Conservation (phyloP, 2,329 filamentous ascomycete species). For the Tolypocladium inflatum region DNA sequence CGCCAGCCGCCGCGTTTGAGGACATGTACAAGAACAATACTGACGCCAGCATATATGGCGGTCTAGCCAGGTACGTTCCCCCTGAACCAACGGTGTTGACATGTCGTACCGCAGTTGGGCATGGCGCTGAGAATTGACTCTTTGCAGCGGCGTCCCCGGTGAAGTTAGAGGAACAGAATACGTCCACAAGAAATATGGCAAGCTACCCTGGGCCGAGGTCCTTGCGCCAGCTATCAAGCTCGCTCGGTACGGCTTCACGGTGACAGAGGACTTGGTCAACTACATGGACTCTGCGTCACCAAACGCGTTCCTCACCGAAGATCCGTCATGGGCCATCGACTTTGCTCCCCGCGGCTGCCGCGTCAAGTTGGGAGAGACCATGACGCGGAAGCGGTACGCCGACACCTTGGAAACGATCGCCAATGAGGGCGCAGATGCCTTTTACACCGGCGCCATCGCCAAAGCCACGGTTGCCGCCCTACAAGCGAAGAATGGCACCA, state of each 20-base stretch:
- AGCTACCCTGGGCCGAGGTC: slow-evolving; percentile 55
- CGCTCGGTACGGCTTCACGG: slow-evolving; percentile 61
- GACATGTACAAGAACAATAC: slow-evolving; percentile 72
- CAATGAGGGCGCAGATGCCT: slow-evolving; percentile 52
- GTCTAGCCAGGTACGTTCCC: slow-evolving; percentile 57
- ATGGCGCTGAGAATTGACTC: background rate
- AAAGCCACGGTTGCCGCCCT: slow-evolving; percentile 60
- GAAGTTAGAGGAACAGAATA: slow-evolving; percentile 66
- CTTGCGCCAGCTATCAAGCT: slow-evolving; percentile 62
- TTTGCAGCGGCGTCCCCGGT: slow-evolving; percentile 53
- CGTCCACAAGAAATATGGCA: slow-evolving; percentile 59
- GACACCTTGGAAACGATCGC: slow-evolving; percentile 65
- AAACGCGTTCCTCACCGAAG: slow-evolving; percentile 54
- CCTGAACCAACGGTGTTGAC: background rate
- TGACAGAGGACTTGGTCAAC: slow-evolving; percentile 60
- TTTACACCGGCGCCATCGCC: slow-evolving; percentile 62
- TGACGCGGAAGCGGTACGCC: slow-evolving; percentile 66
- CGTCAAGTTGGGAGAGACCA: slow-evolving; percentile 58
- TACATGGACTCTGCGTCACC: slow-evolving; percentile 50
- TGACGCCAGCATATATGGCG: slow-evolving; percentile 54
- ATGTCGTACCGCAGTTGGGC: background rate
- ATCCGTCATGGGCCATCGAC: slow-evolving; percentile 72
- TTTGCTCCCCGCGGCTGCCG: slow-evolving; percentile 69
- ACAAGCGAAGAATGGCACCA: slow-evolving; percentile 57
- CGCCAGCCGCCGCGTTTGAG: slow-evolving; percentile 67